Base-by-base conservation (phyloP, 192 early-diverging fungal species). In the Oehlia diaphana region DNA sequence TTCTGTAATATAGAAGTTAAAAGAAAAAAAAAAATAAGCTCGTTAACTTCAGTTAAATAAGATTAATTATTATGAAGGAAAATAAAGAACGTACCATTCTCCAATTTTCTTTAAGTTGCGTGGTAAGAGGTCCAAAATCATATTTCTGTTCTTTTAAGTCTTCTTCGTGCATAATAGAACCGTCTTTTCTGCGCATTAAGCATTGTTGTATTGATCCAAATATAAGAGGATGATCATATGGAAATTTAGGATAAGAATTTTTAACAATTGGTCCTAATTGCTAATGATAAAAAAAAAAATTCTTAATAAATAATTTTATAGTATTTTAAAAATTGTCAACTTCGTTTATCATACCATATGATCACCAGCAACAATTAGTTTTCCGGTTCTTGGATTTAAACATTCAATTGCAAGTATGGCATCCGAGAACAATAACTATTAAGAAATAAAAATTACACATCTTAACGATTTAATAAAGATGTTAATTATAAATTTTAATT, bases 191-290 rank as follows among this genome's bases (percentile, higher is more conserved):
- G 31, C 86, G 80, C 88, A 89, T 89, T 35, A 89, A 76, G 63
- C 85, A 87, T 65, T 83, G 84, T 77, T 87, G 86, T n/a, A 89
- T 87, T 21, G 88, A 89, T 9, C 88, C 88, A 31, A 85, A 81
- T 35, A 87, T 80, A 7, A 84, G 66, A 31, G 84, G 81, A 12
- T 83, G 78, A n/a, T 78, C 74, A 16, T 74, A 65, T 2, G 71
- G 39, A 33, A 78, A 44, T 23, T 66, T 13, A n/a, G 84, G 86
- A 65, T 89, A 87, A 1, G 80, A 80, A 61, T 86, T 85, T 26
- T 82, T 47, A 16, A 89, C 74, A 12, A 89, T 82, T 12, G 86
- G 88, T 37, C 88, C 88, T 9, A 89, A 76, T 78, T 89, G 88
- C 68, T 70, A 63, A 1, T 1, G 80, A 9, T 19, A 70, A 26